phyloP scores from a whole-genome alignment of 257 asterid genomes.

The Schizonepeta tenuifolia region DNA sequence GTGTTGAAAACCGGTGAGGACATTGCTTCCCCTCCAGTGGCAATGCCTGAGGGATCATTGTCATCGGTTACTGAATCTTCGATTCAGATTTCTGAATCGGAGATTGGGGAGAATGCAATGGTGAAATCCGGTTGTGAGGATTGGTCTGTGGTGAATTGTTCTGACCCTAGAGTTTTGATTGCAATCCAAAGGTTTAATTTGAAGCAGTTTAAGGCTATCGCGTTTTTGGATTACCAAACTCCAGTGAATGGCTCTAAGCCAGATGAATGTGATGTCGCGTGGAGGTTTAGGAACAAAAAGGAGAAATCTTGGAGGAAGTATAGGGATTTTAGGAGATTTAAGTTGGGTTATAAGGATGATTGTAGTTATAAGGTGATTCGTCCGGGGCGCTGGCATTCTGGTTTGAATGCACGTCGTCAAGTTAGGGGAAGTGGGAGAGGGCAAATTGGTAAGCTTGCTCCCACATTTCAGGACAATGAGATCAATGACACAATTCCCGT shows the following conservation, averaged over 20 bases:
- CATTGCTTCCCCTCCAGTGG: slow-evolving; percentile 52
- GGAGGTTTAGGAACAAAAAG: slow-evolving; percentile 89
- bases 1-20: slow-evolving; percentile 97
- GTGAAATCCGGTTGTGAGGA: slow-evolving; percentile 73
- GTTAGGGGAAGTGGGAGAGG: slow-evolving; percentile 42
- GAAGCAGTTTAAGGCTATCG: slow-evolving; percentile 68
- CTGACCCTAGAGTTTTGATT: slow-evolving; percentile 71
- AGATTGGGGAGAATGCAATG: slow-evolving; percentile 42
- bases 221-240: slow-evolving; percentile 70
- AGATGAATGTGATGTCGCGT: slow-evolving; percentile 89
- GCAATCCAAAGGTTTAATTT: slow-evolving; percentile 80
- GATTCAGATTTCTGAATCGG: slow-evolving; percentile 65
- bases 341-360: slow-evolving; percentile 66
- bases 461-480: slow-evolving; percentile 65
- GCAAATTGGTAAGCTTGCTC: slow-evolving; percentile 38
- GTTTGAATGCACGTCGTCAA: slow-evolving; percentile 79
- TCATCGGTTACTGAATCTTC: slow-evolving; percentile 61
- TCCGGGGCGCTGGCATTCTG: slow-evolving; percentile 92
- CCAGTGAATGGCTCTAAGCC: slow-evolving; percentile 80
- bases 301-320: slow-evolving; percentile 96
- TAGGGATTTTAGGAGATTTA: slow-evolving; percentile 93
- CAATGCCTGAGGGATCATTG: slow-evolving; percentile 42
- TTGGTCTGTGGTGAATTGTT: slow-evolving; percentile 62
- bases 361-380: slow-evolving; percentile 71
- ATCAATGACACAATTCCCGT: slow-evolving; percentile 88